Evolutionary conservation across 2,329 filamentous ascomycete genomes (phyloP).

Genomic region (Talaromyces sp.): DNA sequence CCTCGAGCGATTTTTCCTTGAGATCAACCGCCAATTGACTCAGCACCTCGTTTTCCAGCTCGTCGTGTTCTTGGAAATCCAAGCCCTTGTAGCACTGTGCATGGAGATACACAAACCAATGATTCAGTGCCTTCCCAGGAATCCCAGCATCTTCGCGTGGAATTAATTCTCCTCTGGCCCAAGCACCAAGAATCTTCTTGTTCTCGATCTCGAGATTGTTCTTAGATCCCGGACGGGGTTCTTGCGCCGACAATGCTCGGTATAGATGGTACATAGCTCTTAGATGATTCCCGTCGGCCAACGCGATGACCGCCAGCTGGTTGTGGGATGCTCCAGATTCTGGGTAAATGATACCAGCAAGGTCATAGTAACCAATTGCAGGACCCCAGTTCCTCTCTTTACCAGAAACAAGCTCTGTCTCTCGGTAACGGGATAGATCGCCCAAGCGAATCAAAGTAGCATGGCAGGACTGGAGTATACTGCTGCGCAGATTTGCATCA

Average conservation of each 20-base stretch:
- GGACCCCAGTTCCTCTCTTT: conserved; percentile 74
- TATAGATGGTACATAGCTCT: conserved; percentile 88
- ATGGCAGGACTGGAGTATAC: conserved; percentile 72
- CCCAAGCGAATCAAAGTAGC: conserved; percentile 81
- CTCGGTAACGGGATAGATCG: conserved; percentile 84
- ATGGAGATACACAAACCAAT: conserved; percentile 84
- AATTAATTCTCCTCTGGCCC: conserved; percentile 54
- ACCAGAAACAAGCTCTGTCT: conserved; percentile 61
- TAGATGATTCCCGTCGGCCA: conserved; percentile 72
- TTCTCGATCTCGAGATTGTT: conserved; percentile 79
- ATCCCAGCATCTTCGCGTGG: conserved; percentile 49
- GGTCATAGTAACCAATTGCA: conserved; percentile 77
- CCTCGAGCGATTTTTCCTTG: conserved; percentile 63
- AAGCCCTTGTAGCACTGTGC: conserved; percentile 77
- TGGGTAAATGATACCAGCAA: conserved; percentile 76
- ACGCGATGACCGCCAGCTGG: conserved; percentile 81
- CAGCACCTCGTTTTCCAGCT: conserved; percentile 81
- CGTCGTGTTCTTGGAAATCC: conserved; percentile 69
- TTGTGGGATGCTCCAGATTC: conserved; percentile 80
- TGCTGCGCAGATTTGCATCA: conserved; percentile 51
- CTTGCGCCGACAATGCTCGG: conserved; percentile 69
- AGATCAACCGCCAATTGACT: conserved; percentile 71
- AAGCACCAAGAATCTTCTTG: conserved; percentile 58
- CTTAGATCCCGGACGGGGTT: conserved; percentile 70
- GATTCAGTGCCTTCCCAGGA: conserved; percentile 59